Conservation (phyloP, 2,329 filamentous ascomycete genomes). For the Dichotomopilus funicola region DNA sequence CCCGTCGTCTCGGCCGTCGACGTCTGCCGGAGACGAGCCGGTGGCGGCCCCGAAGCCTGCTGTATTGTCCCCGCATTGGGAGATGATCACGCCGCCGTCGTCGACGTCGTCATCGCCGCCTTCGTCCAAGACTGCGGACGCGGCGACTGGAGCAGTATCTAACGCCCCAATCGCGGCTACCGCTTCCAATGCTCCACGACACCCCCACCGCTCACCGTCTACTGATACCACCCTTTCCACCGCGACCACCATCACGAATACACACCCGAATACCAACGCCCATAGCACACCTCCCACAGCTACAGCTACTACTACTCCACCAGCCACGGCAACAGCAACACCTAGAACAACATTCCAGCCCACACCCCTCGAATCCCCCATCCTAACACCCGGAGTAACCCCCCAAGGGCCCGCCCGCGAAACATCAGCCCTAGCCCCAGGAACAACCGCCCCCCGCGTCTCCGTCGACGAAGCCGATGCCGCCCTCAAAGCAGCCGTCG, state of each 20-base stretch:
- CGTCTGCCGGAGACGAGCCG: constrained; percentile 19
- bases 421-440: neutral
- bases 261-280: no score
- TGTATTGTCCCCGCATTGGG: constrained; percentile 34
- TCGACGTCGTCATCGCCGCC: constrained; percentile 16
- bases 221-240: no score
- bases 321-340: no score
- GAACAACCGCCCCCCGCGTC: constrained; percentile 18
- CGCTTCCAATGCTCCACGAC: no score
- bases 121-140: constrained; percentile 20
- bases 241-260: no score
- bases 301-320: no score
- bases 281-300: no score
- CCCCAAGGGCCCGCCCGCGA: constrained; percentile 17
- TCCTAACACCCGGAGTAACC: no score
- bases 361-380: no score
- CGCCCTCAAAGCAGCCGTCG: constrained; percentile 49
- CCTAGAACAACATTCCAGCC: no score
- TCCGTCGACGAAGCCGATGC: constrained; percentile 36
- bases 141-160: neutral
- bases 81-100: constrained; percentile 39
- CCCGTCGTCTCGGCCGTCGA: constrained; percentile 5
- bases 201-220: no score
- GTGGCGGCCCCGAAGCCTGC: no score
- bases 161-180: neutral